These are phyloP conservation scores for Heracleum sosnowskyi DNA, from an alignment of 129 eudicot species.

Conservation along the genomic window DNA sequence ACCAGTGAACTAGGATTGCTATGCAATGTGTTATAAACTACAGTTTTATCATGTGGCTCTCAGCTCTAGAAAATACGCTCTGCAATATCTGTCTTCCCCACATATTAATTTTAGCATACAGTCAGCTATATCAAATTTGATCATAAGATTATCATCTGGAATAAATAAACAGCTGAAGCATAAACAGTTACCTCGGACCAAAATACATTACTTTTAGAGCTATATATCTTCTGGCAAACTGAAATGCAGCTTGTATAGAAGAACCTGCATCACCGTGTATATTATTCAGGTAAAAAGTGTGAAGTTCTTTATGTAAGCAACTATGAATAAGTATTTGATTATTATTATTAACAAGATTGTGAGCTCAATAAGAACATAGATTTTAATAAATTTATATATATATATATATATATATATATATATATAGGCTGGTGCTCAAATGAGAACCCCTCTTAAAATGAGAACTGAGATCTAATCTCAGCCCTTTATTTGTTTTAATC, in stretches of 20 bases:
- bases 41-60: background rate
- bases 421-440: too few relatives aligned
- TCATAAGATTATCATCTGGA: background rate
- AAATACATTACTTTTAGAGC: conserved; percentile 90
- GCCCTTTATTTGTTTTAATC: too few relatives aligned
- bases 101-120: background rate
- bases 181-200: conserved; percentile 57
- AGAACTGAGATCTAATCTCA: too few relatives aligned
- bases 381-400: too few relatives aligned
- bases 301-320: background rate
- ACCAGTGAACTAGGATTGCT: background rate
- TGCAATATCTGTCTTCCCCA: conserved; percentile 3
- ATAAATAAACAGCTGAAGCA: background rate
- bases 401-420: too few relatives aligned
- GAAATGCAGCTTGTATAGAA: conserved; percentile 27
- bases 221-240: conserved; percentile 51
- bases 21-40: background rate
- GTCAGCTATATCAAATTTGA: background rate
- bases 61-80: background rate
- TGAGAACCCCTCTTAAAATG: too few relatives aligned
- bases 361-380: background rate
- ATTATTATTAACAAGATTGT: background rate
- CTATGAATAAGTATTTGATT: background rate
- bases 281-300: background rate
- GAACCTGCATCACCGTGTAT: conserved; percentile 33